These are phyloP conservation scores for Akanthomyces muscarius DNA, from an alignment of 2,329 filamentous ascomycete genomes.

Conservation along the genomic window DNA sequence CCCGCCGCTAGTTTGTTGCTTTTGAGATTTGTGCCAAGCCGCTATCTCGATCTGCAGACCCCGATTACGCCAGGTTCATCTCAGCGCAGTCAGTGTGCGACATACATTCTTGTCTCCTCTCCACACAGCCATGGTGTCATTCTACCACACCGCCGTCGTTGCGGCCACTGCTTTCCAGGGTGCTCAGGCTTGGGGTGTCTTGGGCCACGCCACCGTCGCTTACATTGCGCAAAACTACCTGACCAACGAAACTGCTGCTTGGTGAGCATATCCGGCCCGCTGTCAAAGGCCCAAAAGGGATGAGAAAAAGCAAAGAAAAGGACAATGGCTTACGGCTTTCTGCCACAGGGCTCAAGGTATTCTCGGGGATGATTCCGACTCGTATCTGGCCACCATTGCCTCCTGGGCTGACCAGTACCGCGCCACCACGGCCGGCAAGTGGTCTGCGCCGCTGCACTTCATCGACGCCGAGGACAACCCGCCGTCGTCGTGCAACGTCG, in stretches of 20 bases:
- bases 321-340: neutral
- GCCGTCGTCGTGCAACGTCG: slow-evolving; percentile 30
- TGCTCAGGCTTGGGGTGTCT: slow-evolving; percentile 36
- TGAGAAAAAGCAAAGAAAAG: neutral
- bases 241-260: slow-evolving; percentile 32
- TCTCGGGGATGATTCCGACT: slow-evolving; percentile 40
- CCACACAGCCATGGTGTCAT: slow-evolving; percentile 13
- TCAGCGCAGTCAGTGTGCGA: neutral
- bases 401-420: slow-evolving; percentile 42
- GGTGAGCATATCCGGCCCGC: slow-evolving; percentile 8
- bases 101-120: neutral
- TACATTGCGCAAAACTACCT: slow-evolving; percentile 50
- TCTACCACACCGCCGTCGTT: slow-evolving; percentile 12
- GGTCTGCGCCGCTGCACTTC: slow-evolving; percentile 45
- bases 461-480: slow-evolving; percentile 46
- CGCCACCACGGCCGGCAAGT: slow-evolving; percentile 43
- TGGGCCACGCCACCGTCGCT: slow-evolving; percentile 52
- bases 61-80: neutral
- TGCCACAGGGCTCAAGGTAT: slow-evolving; percentile 25
- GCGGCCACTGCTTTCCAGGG: slow-evolving; percentile 19
- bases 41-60: slow-evolving; percentile 12
- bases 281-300: neutral
- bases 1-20: neutral
- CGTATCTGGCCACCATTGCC: slow-evolving; percentile 47
- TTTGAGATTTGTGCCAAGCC: slow-evolving; percentile 12